A percentile compares a stretch with the other conserved stretches of the same genome.
Conservation (phyloP, 2,329 filamentous ascomycete genomes). For the Apiospora arundinis region DNA sequence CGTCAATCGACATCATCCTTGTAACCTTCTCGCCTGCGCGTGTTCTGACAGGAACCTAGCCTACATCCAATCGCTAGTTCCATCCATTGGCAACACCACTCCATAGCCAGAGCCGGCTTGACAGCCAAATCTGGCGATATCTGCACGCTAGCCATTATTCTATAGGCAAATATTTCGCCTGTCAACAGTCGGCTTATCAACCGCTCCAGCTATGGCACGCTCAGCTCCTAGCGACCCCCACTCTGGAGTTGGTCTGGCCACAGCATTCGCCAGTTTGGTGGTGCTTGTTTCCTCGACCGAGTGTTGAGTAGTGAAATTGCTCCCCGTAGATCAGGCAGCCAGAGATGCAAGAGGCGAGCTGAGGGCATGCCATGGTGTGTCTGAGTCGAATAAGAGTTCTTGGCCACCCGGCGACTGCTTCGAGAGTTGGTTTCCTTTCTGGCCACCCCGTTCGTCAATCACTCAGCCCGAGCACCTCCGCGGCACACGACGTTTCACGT, state of each 20-base stretch:
- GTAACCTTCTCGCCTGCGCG: background rate
- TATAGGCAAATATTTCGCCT: background rate
- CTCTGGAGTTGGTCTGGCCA: constrained; percentile 9
- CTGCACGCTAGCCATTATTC: background rate
- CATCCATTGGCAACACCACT: background rate
- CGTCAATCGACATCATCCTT: background rate
- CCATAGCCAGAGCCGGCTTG: constrained; percentile 1
- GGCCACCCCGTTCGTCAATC: constrained; percentile 29
- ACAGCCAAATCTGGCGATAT: constrained; percentile 13
- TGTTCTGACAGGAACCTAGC: background rate
- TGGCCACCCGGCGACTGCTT: background rate
- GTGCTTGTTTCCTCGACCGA: background rate
- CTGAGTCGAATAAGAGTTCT: constrained; percentile 5
- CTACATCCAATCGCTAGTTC: background rate
- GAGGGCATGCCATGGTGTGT: background rate
- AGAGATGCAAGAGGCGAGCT: background rate
- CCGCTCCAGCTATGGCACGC: constrained; percentile 1
- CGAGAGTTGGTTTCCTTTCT: background rate
- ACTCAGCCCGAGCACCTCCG: constrained; percentile 41
- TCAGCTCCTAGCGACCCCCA: background rate
- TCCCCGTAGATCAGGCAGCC: background rate
- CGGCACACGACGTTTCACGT: constrained; percentile 53
- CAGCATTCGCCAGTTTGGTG: background rate
- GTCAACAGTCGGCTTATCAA: background rate
- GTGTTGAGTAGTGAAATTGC: background rate